phyloP scores from a whole-genome alignment of 768 basidiomycete species.

The Suillus decipiens region DNA sequence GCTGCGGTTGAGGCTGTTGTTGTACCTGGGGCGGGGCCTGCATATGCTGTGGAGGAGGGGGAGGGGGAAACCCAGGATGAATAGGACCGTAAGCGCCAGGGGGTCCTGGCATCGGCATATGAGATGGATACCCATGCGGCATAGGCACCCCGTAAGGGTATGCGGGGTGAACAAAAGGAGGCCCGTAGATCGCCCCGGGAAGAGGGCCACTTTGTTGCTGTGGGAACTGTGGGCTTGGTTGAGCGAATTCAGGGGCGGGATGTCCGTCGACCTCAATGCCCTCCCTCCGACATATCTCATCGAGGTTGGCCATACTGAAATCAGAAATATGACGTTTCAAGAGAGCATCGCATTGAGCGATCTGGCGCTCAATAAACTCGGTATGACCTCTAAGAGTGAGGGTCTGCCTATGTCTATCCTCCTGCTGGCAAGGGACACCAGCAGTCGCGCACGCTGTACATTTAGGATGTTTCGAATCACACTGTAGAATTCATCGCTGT shows the following conservation, averaged over 20 bases:
- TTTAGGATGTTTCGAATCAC: conserved; percentile 87
- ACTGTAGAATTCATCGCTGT: conserved; percentile 49
- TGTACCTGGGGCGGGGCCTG: conserved; percentile 38
- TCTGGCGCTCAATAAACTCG: conserved; percentile 78
- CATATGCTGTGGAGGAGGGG: conserved; percentile 34
- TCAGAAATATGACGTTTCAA: conserved; percentile 72
- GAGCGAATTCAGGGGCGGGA: conserved; percentile 29
- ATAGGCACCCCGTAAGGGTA: conserved; percentile 46
- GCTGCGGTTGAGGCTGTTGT: conserved; percentile 37
- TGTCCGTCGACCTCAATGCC: conserved; percentile 54
- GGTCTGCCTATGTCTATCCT: conserved; percentile 85
- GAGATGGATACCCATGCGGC: conserved; percentile 46
- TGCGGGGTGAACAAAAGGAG: conserved; percentile 42
- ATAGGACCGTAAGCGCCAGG: conserved; percentile 53
- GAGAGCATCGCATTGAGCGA: conserved; percentile 76
- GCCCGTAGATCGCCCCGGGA: conserved; percentile 33
- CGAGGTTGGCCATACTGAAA: conserved; percentile 67
- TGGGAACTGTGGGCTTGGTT: conserved; percentile 37
- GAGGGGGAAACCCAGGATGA: conserved; percentile 58
- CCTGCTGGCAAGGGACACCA: conserved; percentile 79
- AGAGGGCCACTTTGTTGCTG: conserved; percentile 27
- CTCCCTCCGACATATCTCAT: conserved; percentile 63
- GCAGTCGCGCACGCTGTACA: conserved; percentile 85
- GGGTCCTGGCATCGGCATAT: conserved; percentile 40
- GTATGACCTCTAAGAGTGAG: conserved; percentile 84